Percentiles rank a stretch among this genome's conserved stretches.
These are phyloP conservation scores for Cercospora beticola DNA, from an alignment of 2,329 filamentous ascomycete genomes.

Conservation along the genomic window DNA sequence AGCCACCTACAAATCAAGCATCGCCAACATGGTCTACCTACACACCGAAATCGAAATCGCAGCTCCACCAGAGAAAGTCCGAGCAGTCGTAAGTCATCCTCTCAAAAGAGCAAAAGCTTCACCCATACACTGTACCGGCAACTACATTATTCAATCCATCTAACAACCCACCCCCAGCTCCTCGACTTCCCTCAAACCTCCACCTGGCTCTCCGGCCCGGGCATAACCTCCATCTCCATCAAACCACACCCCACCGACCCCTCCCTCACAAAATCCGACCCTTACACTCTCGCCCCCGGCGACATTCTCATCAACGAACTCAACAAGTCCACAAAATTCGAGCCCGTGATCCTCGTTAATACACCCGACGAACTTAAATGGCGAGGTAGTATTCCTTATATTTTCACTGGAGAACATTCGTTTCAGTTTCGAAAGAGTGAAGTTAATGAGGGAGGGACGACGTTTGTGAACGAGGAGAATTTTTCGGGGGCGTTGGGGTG, in stretches of 20 bases:
- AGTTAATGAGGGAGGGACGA: conserved; percentile 17
- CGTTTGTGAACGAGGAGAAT: conserved; percentile 24
- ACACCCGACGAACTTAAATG: conserved; percentile 14
- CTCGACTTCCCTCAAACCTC: conserved; percentile 21
- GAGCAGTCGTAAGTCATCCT: conserved; percentile 13
- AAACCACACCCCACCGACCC: not conserved
- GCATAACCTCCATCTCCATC: not conserved
- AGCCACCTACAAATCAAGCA: too few relatives aligned
- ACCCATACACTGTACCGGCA: too few relatives aligned
- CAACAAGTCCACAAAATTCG: not conserved
- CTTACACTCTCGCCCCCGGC: not conserved
- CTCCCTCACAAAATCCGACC: not conserved
- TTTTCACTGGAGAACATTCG: conserved; percentile 24
- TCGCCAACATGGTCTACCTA: conserved; percentile 15
- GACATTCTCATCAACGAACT: not conserved
- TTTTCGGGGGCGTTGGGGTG: conserved; percentile 17
- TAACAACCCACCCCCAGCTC: conserved; percentile 3
- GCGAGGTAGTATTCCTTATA: conserved; percentile 17
- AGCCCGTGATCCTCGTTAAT: not conserved
- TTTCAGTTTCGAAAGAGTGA: conserved; percentile 22
- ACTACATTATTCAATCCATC: too few relatives aligned
- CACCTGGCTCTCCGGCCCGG: conserved; percentile 5
- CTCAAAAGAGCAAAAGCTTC: too few relatives aligned
- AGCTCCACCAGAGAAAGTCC: conserved; percentile 16
- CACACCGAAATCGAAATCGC: conserved; percentile 20